Conservation (phyloP, 495 filamentous ascomycete species). For the Aspergillus heteromorphus region DNA sequence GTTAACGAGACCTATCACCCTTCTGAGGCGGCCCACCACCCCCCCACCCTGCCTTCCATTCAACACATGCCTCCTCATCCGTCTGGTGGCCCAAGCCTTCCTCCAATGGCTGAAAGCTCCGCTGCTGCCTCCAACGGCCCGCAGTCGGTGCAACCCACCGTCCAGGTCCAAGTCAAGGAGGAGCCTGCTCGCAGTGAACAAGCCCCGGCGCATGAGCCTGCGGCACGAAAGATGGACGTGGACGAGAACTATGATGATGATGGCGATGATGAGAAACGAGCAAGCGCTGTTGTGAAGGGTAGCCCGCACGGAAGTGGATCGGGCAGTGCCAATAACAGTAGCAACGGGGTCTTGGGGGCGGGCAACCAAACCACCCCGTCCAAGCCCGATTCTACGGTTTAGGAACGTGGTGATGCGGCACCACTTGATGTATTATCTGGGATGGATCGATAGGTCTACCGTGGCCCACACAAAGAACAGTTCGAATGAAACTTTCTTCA, state of each 20-base stretch:
- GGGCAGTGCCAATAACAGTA: slow-evolving; percentile 25
- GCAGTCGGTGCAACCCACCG: slow-evolving; percentile 42
- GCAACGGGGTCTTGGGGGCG: slow-evolving; percentile 25
- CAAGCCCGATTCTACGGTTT: slow-evolving; percentile 31
- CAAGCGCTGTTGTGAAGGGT: slow-evolving; percentile 29
- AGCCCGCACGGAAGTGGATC: slow-evolving; percentile 38
- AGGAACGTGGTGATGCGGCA: slow-evolving; percentile 8
- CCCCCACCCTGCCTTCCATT: slow-evolving; percentile 64
- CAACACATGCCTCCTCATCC: slow-evolving; percentile 64
- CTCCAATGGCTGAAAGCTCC: slow-evolving; percentile 52
- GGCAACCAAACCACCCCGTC: slow-evolving; percentile 28
- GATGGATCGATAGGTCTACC: neutral
- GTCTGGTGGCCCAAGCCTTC: slow-evolving; percentile 38
- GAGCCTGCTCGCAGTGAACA: slow-evolving; percentile 49
- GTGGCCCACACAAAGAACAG: slow-evolving; percentile 3
- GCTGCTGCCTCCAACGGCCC: slow-evolving; percentile 58
- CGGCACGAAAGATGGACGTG: slow-evolving; percentile 91
- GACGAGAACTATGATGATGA: slow-evolving; percentile 96
- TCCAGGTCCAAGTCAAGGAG: slow-evolving; percentile 40
- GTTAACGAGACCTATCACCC: slow-evolving; percentile 77
- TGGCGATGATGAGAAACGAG: slow-evolving; percentile 73
- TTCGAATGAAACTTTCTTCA: slow-evolving; percentile 9
- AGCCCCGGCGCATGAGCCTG: slow-evolving; percentile 64
- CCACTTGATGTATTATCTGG: neutral
- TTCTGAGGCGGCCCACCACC: slow-evolving; percentile 86